Base-by-base conservation (phyloP, 176 grass and related monocot genomes). In the Avena atlantica region DNA sequence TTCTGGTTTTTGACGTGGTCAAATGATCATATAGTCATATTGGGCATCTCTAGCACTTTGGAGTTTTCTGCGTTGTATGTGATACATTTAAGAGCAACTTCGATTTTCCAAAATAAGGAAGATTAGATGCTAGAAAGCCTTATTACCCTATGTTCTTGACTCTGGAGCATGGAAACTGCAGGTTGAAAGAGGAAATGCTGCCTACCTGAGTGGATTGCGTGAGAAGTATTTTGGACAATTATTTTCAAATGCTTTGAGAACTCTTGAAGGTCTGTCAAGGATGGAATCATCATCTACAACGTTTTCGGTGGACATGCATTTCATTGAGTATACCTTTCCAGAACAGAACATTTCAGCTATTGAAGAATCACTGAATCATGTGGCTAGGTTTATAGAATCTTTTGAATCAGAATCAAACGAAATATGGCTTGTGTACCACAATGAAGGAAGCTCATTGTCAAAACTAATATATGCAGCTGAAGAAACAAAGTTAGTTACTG, bases 381-480 rank as follows among this genome's bases (percentile, higher is more conserved):
- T 95, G 73, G 93, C 93, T 87, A 93, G 96, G 82, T 98, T 94
- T 94, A 86, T 98, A 90, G 93, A 98, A 89, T 95, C 96, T 76
- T 98, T 98, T 86, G 93, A 92, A 80, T 98, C 93, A 82, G 91
- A 98, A 92, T 91, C 86, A n/a, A 98, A 86, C 82, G 96, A 98
- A 81, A 89, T 98, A 67, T 98, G 96, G 93, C 96, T 98, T 82
- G 96, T 95, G 52, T 98, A 93, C 86, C 82, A 69, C 16, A 95
- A 95, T 85, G 96, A 98, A 90, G 96, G 96, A 3, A 64, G 85
- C 2, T 98, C 96, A 59, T 81, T 98, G 50, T 98, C 96, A 0
- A 98, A 98, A 89, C 44, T 98, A 61, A 86, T 98, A 78, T 98
- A 95, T 92, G 92, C 93, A 49, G 90, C 93, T 71, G 93, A 98